A percentile compares a stretch with the other conserved stretches of the same genome.
Evolutionary conservation across 2,329 filamentous ascomycete genomes (phyloP).

Genomic region (Emydomyces testavorans): DNA sequence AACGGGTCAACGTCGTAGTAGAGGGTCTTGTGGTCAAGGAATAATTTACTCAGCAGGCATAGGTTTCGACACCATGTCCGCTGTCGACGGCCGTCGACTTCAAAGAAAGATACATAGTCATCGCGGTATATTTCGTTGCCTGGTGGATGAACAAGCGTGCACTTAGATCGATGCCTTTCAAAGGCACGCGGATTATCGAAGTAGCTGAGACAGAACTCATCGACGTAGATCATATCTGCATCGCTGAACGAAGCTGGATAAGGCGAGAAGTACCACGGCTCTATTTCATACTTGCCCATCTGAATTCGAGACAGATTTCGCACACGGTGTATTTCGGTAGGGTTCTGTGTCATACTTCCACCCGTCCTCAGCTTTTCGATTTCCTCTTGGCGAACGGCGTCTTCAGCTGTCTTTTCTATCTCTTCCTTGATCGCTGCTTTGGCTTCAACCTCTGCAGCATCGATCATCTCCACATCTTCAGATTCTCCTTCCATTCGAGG

Average conservation of each 20-base stretch:
- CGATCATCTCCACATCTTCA: conserved; percentile 37
- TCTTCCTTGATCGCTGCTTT: conserved; percentile 26
- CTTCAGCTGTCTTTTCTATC: conserved; percentile 28
- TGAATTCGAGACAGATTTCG: conserved; percentile 89
- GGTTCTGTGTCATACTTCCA: conserved; percentile 98
- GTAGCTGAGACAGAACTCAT: conserved; percentile 92
- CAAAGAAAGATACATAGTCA: conserved; percentile 83
- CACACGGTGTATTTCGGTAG: conserved; percentile 89
- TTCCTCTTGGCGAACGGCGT: conserved; percentile 64
- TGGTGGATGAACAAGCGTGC: conserved; percentile 79
- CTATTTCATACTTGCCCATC: conserved; percentile 83
- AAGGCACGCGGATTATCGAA: conserved; percentile 77
- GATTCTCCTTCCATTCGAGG: conserved; percentile 27
- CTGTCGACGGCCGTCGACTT: conserved; percentile 93
- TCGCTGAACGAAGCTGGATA: conserved; percentile 84
- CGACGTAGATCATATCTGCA: conserved; percentile 85
- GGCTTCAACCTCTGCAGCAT: conserved; percentile 25
- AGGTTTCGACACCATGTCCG: conserved; percentile 98
- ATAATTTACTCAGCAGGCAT: conserved; percentile 88
- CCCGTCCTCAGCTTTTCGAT: conserved; percentile 91
- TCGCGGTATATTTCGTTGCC: conserved; percentile 97
- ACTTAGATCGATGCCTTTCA: conserved; percentile 75
- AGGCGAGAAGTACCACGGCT: conserved; percentile 98
- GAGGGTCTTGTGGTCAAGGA: conserved; percentile 94
- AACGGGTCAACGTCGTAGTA: conserved; percentile 98